phyloP scores from a whole-genome alignment of 495 filamentous ascomycete genomes.

The Penicillium simplicissimum region DNA sequence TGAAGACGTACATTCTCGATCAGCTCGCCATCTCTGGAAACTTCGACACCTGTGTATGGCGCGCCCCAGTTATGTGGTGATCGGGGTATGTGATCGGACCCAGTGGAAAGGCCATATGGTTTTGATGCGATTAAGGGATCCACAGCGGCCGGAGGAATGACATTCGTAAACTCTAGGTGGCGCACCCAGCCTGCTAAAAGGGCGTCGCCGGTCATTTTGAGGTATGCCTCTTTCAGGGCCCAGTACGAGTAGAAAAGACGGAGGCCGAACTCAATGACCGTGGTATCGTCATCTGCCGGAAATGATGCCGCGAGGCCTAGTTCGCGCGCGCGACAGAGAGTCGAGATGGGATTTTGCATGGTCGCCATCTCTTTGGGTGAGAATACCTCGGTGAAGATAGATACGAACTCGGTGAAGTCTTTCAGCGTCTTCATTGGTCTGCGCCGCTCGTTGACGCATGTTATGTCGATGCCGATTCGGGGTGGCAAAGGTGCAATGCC shows the following conservation, averaged over 20 bases:
- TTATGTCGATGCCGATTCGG: slow-evolving; percentile 67
- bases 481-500: slow-evolving; percentile 13
- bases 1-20: slow-evolving; percentile 60
- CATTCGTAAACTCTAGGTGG: slow-evolving; percentile 66
- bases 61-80: slow-evolving; percentile 46
- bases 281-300: slow-evolving; percentile 25
- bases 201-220: slow-evolving; percentile 92
- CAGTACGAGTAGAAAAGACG: slow-evolving; percentile 85
- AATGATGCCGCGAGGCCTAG: slow-evolving; percentile 18
- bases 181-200: slow-evolving; percentile 77
- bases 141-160: slow-evolving; percentile 53
- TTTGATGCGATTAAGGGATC: slow-evolving; percentile 12
- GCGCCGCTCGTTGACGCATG: slow-evolving; percentile 72
- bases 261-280: slow-evolving; percentile 51
- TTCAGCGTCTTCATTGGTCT: slow-evolving; percentile 42
- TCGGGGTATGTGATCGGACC: slow-evolving; percentile 21
- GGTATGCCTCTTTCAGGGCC: slow-evolving; percentile 87
- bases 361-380: slow-evolving; percentile 54
- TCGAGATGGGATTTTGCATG: slow-evolving; percentile 53
- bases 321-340: slow-evolving; percentile 29
- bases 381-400: slow-evolving; percentile 80
- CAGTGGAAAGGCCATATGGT: not conserved
- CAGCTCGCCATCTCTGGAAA: slow-evolving; percentile 48
- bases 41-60: slow-evolving; percentile 51
- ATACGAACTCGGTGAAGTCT: slow-evolving; percentile 67